Base-by-base conservation (phyloP, 164 flowering plant genomes). In the Chimonanthus praecox region DNA sequence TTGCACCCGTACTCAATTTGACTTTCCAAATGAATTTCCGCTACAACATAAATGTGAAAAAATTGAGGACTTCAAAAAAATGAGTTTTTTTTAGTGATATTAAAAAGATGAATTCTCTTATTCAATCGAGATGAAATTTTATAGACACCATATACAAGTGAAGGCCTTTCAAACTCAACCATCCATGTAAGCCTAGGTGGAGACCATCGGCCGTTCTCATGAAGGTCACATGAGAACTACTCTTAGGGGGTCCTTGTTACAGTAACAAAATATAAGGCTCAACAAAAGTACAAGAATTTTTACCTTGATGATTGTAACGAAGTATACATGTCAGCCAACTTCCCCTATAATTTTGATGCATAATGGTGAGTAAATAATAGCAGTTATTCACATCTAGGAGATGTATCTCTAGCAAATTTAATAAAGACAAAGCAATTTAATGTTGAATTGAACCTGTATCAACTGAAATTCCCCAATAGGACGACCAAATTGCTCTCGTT, bases 261-360 rank as follows among this genome's bases (percentile, higher is more conserved):
- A 33, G 9, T 15, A 64, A 45, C 72, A 6, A 78, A 65, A 11
- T 13, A 18, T 66, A 63, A 69, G 49, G 54, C 44, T 18, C 6
- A 58, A 11, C 3, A 70, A 67, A 65, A 18, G 16, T 58, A 11
- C 4, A 61, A 60, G 47, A 47, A 6, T 62, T 47, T 46, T 71
- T 80, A 96, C 98, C 99, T 91, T 67, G 99, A 94, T 51, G 99
- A 92, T 70, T 94, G 99, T 72, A 96, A 78, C 54, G 97, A 80
- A 77, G 98, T 92, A 80, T 96, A 96, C 94, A 96, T 96, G 84
- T 94, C 99, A 64, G 99, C 98, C 79, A 94, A 72, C 80, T 94
- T 96, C 4, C 98, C 99, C 99, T 94, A 88, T 73, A 79, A 85
- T 64, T 44, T 50, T 63, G 46, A 71, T 21, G 6, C 49, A 8